Evolutionary conservation across 305 asterid species (phyloP).

Genomic region (Rubia peregrina): DNA sequence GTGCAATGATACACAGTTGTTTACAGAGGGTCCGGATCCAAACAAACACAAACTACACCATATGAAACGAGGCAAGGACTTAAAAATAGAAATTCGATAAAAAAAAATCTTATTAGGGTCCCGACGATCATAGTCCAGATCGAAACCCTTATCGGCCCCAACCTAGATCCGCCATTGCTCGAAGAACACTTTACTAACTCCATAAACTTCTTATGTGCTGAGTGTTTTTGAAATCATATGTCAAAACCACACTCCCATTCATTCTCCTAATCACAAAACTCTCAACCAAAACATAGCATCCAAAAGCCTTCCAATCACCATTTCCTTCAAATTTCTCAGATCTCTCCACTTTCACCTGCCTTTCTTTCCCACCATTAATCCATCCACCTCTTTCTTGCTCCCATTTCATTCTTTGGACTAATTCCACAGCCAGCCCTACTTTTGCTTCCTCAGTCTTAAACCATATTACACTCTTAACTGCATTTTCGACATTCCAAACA

Average conservation of each 20-base stretch:
- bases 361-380: slow-evolving; percentile 20
- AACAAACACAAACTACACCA: too few species aligned
- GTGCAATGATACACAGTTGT: too few species aligned
- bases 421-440: slow-evolving; percentile 50
- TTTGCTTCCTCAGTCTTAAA: slow-evolving; percentile 20
- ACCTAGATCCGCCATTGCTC: neutral
- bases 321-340: slow-evolving; percentile 25
- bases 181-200: slow-evolving; percentile 8
- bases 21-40: too few species aligned
- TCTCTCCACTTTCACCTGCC: slow-evolving; percentile 26
- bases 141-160: too few species aligned
- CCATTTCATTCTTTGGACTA: slow-evolving; percentile 57
- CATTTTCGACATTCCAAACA: slow-evolving; percentile 27
- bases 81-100: too few species aligned
- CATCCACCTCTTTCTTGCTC: slow-evolving; percentile 49
- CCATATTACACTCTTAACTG: slow-evolving; percentile 35
- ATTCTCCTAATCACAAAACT: slow-evolving; percentile 48
- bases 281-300: slow-evolving; percentile 60
- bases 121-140: too few species aligned
- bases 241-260: slow-evolving; percentile 42
- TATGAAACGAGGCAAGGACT: too few species aligned
- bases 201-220: slow-evolving; percentile 29
- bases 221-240: slow-evolving; percentile 38
- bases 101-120: too few species aligned
- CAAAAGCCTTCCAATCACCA: slow-evolving; percentile 35